Conservation (phyloP, 176 grass and related monocot species). For the Rhynchospora breviuscula region DNA sequence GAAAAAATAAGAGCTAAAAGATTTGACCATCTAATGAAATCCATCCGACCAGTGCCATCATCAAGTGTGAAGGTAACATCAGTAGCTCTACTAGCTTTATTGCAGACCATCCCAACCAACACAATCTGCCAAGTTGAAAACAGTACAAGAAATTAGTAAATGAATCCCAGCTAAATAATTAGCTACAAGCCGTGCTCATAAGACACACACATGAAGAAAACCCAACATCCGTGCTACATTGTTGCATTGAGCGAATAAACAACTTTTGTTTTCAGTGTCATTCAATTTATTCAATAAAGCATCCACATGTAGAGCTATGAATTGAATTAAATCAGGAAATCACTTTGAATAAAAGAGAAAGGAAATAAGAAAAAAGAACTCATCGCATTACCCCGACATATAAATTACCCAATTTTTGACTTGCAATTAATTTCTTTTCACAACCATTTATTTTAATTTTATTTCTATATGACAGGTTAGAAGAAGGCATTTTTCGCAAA, state of each 20-base stretch:
- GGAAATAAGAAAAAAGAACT: not conserved
- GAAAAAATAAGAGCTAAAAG: not conserved
- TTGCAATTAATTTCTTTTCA: not conserved
- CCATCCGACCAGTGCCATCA: slow-evolving; percentile 73
- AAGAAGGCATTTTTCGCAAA: not conserved
- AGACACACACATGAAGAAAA: not conserved
- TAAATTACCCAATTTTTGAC: not conserved
- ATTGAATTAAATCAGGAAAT: not conserved
- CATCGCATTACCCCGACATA: not conserved
- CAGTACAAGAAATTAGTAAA: not conserved
- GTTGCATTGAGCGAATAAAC: not conserved
- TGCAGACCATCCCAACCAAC: slow-evolving; percentile 60
- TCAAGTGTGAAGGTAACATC: slow-evolving; percentile 73
- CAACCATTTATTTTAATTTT: not conserved
- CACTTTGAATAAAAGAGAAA: not conserved
- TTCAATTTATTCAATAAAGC: not conserved
- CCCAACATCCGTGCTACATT: not conserved
- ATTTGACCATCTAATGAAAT: slow-evolving; percentile 71
- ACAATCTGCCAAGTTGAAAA: slow-evolving; percentile 31
- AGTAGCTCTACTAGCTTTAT: slow-evolving; percentile 55
- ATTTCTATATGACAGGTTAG: not conserved
- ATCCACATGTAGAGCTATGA: not conserved
- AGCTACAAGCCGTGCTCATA: not conserved
- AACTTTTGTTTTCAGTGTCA: not conserved
- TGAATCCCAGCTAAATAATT: not conserved